Percentiles rank a stretch among this genome's conserved stretches.
Conservation (phyloP, 495 filamentous ascomycete genomes). For the Aspergillus conjunctus region DNA sequence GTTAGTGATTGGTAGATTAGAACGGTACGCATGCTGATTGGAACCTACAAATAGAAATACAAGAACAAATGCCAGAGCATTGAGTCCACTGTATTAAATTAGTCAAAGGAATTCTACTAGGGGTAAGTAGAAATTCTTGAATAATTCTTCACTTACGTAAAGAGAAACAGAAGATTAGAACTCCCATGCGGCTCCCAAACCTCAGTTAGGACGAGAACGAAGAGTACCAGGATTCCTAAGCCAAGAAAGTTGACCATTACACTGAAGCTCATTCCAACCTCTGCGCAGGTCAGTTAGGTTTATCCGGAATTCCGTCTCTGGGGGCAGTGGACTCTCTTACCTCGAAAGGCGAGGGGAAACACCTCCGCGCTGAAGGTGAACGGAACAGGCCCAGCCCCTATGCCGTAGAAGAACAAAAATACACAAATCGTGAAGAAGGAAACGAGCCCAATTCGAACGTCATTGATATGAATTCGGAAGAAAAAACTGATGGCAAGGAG, state of each 20-base stretch:
- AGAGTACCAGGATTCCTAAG: constrained; percentile 29
- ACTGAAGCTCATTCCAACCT: constrained; percentile 71
- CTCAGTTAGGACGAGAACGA: constrained; percentile 27
- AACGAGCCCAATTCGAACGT: constrained; percentile 17
- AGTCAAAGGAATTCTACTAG: not conserved
- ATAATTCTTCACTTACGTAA: constrained; percentile 26
- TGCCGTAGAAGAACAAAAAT: constrained; percentile 27
- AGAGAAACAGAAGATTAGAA: constrained; percentile 25
- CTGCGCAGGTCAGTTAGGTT: constrained; percentile 14
- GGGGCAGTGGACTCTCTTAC: constrained; percentile 11
- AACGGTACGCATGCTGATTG: not conserved
- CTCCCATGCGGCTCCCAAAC: constrained; percentile 14
- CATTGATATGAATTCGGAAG: constrained; percentile 19
- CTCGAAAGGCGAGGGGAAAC: constrained; percentile 69
- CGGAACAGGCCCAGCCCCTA: constrained; percentile 29
- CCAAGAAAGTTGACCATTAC: constrained; percentile 64
- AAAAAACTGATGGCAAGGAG: constrained; percentile 22
- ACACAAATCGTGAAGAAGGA: constrained; percentile 21
- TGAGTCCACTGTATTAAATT: constrained; percentile 46
- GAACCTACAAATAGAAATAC: constrained; percentile 61
- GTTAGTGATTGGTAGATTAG: not conserved
- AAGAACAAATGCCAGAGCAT: constrained; percentile 59
- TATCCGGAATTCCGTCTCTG: not conserved
- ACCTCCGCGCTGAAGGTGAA: constrained; percentile 59
- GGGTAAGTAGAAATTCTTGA: not conserved